Base-by-base conservation (phyloP, 192 early-diverging fungal genomes). In the Pilobolus umbonatus region DNA sequence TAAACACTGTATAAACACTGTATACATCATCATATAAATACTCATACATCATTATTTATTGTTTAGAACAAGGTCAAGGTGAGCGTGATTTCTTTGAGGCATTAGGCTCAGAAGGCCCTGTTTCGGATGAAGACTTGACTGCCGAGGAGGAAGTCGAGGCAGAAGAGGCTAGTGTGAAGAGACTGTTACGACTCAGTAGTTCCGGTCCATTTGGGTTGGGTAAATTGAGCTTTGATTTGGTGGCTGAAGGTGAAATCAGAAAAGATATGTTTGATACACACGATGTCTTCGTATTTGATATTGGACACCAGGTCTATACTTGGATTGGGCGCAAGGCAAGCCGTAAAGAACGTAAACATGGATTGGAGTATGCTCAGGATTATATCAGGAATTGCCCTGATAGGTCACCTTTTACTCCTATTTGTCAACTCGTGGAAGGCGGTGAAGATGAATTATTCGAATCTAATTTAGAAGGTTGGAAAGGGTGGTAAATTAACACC, bases 241-340 rank as follows among this genome's bases (percentile, higher is more conserved):
- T 83, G 39, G 74, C 75, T 11, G 64, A 70, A 29, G 77, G 77
- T 38, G 67, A 65, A 17, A 69, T 80, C 29, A 75, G 19, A 4
- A 58, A 61, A 48, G 55, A 50, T 6, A 60, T 75, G 30, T 71
- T 91, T 58, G 73, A 86, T 52, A 56, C 71, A 6, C 71, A 87
- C 28, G 82, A 86, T 62, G 86, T 86, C 29, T 90, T 85, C 62
- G 60, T 90, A 43, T 69, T 86, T 51, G 88, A 90, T 70, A 75
- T 71, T 17, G 76, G 77, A 17, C 58, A 72, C 52, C 66, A 81
- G 58, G 65, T 88, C 24, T 86, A 72, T 61, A 60, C 77, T 32
- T 88, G 86, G 86, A 57, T 86, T 24, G 86, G 86, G 25, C 44
- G 56, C 3, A 32, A 74, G 9, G 73, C 87, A 32, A 77, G 57